Evolutionary conservation across 2,329 filamentous ascomycete species (phyloP).

Genomic region (Trichoderma cornu-damae): DNA sequence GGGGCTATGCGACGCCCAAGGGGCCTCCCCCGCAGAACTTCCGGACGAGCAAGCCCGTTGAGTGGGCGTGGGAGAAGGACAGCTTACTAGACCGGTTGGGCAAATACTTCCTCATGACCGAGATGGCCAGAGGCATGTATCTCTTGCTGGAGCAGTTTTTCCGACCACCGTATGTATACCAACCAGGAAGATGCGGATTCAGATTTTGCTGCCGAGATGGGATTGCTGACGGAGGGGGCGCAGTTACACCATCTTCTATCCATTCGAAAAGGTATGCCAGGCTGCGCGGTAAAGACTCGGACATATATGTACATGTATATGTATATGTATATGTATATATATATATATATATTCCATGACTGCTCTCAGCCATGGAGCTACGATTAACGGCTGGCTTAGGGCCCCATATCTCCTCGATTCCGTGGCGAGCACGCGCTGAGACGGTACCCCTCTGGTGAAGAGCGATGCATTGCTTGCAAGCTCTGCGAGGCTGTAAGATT

Average conservation of each 20-base stretch:
- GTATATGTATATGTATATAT: too few species aligned
- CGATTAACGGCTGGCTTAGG: constrained; percentile 41
- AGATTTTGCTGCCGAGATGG: constrained; percentile 5
- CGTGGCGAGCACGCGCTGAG: constrained; percentile 95
- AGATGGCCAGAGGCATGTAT: constrained; percentile 98
- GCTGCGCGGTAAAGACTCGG: neutral
- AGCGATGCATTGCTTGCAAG: constrained; percentile 99
- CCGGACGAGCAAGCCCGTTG: constrained; percentile 64
- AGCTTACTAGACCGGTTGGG: constrained; percentile 75
- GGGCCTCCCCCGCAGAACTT: constrained; percentile 78
- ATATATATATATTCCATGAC: too few species aligned
- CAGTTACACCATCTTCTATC: constrained; percentile 97
- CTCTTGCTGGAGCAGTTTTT: constrained; percentile 97
- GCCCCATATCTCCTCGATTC: constrained; percentile 95
- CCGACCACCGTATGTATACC: constrained; percentile 77
- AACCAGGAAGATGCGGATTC: neutral
- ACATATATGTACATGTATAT: too few species aligned
- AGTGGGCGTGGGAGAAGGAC: constrained; percentile 78
- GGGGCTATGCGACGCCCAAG: constrained; percentile 61
- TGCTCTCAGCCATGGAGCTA: neutral
- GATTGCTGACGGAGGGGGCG: constrained; percentile 6
- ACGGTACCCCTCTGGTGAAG: constrained; percentile 94
- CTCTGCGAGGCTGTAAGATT: constrained; percentile 82
- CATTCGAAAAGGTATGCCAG: constrained; percentile 79
- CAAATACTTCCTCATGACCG: constrained; percentile 91